Base-by-base conservation (phyloP, 495 filamentous ascomycete genomes). In the Cetradonia linearis region DNA sequence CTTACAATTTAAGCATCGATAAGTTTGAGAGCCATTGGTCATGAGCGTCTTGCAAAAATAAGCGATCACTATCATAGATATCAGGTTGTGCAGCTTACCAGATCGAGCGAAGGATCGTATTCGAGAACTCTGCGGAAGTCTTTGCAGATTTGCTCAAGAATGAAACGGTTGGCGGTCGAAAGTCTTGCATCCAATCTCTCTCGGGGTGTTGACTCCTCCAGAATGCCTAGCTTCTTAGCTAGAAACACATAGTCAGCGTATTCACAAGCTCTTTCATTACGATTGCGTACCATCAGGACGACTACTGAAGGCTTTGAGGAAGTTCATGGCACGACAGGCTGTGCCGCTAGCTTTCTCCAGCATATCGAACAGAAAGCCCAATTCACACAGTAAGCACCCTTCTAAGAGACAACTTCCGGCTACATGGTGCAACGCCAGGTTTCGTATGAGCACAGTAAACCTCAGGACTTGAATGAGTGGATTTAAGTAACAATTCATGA, bases 281-380 rank as follows among this genome's bases (percentile, higher is more conserved):
- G 27, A 40, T 20, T 59, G 44, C 69, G 47, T 65, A 83, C 83
- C 82, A 70, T 88, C 83, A 1, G 86, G 82, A 56, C 86, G 83
- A 64, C 81, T 85, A 68, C 87, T 87, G 64, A 97, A 85, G 0
- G 91, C 86, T 72, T 89, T 93, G 38, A 96, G 73, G 64, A 99
- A 82, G 68, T 99, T 99, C 1, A 92, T 95, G n/a, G 93, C 93
- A 65, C 96, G 93, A 66, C 94, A 97, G 62, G 91, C 93, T 58
- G 88, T 84, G 2, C 91, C 93, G 65, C 85, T 36, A 8, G 92
- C 92, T 67, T 96, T 97, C 65, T 96, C 88, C 36, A 99, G 77
- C 93, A 99, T 99, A 68, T 99, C 93, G 66, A 96, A 91, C 23
- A 99, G 75, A 70, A 91, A 98, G 20, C 92, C 93, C 69, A 97